These are phyloP conservation scores for Cephalotrichum gorgonifer DNA, from an alignment of 2,329 filamentous ascomycete species.

Conservation along the genomic window DNA sequence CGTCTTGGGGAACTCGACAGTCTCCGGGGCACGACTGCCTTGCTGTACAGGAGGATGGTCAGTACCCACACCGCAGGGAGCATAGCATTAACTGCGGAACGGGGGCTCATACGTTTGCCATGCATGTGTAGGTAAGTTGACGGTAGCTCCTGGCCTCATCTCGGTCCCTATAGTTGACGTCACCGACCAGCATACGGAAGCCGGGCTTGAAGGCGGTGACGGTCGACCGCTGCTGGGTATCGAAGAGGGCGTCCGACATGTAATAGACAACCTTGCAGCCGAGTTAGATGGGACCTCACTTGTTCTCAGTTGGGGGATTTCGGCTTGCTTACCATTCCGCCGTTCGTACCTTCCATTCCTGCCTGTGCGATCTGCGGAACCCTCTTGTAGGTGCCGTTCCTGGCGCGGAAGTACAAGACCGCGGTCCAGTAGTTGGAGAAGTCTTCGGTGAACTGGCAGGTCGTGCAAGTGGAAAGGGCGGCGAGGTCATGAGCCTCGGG, in stretches of 20 bases:
- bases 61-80: too few relatives aligned
- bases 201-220: slow-evolving; percentile 35
- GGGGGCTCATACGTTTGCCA: too few relatives aligned
- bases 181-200: slow-evolving; percentile 37
- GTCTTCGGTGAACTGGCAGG: slow-evolving; percentile 19
- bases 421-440: slow-evolving; percentile 21
- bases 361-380: slow-evolving; percentile 25
- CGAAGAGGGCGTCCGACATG: slow-evolving; percentile 28
- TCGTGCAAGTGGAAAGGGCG: slow-evolving; percentile 30
- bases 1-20: slow-evolving; percentile 23
- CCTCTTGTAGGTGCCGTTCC: slow-evolving; percentile 29
- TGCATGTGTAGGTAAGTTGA: slow-evolving; percentile 28
- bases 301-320: background rate
- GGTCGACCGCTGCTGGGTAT: slow-evolving; percentile 21
- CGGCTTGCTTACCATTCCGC: slow-evolving; percentile 23
- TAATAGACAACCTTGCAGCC: slow-evolving; percentile 29
- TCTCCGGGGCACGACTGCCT: slow-evolving; percentile 26
- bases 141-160: slow-evolving; percentile 24
- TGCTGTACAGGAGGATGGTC: too few relatives aligned
- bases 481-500: slow-evolving; percentile 18
- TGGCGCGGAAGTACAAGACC: slow-evolving; percentile 26
- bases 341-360: slow-evolving; percentile 28
- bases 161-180: slow-evolving; percentile 21
- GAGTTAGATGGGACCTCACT: background rate
- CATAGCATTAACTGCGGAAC: too few relatives aligned